Evolutionary conservation across 2,329 filamentous ascomycete genomes (phyloP).

Genomic region (Botryotinia convoluta): DNA sequence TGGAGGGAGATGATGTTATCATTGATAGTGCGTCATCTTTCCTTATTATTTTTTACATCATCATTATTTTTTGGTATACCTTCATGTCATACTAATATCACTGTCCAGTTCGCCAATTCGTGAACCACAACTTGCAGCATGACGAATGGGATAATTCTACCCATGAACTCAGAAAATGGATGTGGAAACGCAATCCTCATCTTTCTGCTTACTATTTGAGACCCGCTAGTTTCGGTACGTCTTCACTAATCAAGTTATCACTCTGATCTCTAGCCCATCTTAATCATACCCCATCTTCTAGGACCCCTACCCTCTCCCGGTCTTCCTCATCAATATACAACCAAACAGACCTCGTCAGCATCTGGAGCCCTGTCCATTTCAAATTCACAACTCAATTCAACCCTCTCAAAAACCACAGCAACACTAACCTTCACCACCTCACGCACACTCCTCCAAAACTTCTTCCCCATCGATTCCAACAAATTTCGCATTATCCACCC

Average conservation of each 20-base stretch:
- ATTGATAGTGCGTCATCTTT: constrained; percentile 43
- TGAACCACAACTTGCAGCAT: constrained; percentile 48
- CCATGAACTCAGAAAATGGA: constrained; percentile 46
- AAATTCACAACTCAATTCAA: constrained; percentile 27
- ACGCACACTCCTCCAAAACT: constrained; percentile 41
- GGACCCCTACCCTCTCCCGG: too few relatives aligned
- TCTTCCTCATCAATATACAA: background rate
- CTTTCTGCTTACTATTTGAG: constrained; percentile 48
- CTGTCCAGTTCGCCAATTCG: constrained; percentile 39
- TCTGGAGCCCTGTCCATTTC: constrained; percentile 27
- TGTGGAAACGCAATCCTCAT: constrained; percentile 40
- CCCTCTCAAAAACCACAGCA: constrained; percentile 36
- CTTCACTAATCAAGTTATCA: constrained; percentile 25
- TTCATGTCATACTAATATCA: constrained; percentile 7
- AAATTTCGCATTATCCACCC: constrained; percentile 41
- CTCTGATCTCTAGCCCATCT: constrained; percentile 19
- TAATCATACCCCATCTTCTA: background rate
- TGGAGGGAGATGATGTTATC: constrained; percentile 43
- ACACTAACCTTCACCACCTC: constrained; percentile 39
- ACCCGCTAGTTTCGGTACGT: background rate
- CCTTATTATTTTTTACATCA: background rate
- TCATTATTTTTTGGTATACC: background rate
- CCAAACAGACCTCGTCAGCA: background rate
- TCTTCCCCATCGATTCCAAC: constrained; percentile 35
- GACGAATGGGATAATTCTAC: constrained; percentile 53